Evolutionary conservation across 768 basidiomycete species (phyloP), one percentile per base, ranked within the genome.

Genomic region (Lactifluus piperatus): DNA sequence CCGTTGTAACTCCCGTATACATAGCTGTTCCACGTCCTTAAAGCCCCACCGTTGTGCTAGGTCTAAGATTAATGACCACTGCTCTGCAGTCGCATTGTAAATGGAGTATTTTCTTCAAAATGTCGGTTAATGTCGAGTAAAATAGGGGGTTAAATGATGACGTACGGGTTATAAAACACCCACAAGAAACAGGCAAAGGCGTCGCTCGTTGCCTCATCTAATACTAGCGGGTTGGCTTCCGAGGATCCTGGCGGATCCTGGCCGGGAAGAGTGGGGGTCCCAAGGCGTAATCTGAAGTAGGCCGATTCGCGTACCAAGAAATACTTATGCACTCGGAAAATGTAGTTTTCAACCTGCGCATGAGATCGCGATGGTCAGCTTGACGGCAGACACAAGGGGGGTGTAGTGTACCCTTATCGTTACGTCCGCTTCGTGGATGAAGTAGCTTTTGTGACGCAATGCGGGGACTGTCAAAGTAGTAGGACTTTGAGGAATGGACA

Each of bases 11-110:
- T 77, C 72, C 0, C 72, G 67, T 14, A 77, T 69, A 1, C 72
- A 71, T 43, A 79, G 57, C 20, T 68, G 64, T 30, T 76, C 74
- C 58, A 79, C 72, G 32, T 62, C 69, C 52, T 68, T 64, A 60
- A 79, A 79, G 0, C 70, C 67, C 76, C 75, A 80, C 34, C 68
- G 68, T 24, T 71, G 71, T 7, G 76, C 72, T 9, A 76, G 69
- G 22, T 56, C 57, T 24, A 79, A 67, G 27, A 80, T 75, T 9
- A 68, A 70, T 1, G 71, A 67, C 78, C 78, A 79, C 10, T 75
- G 73, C 0, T 74, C 69, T 1, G 71, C 65, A 0, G 75, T 66
- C 2, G 75, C 76, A 3, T 75, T 69, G 45, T 77, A 77, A 1
- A 71, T 46, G 0, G 72, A 75, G 60, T 74, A 72, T 69, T 68